Base-by-base conservation (phyloP, 352 stramenopile species). In the Phytophthora boehmeriae region DNA sequence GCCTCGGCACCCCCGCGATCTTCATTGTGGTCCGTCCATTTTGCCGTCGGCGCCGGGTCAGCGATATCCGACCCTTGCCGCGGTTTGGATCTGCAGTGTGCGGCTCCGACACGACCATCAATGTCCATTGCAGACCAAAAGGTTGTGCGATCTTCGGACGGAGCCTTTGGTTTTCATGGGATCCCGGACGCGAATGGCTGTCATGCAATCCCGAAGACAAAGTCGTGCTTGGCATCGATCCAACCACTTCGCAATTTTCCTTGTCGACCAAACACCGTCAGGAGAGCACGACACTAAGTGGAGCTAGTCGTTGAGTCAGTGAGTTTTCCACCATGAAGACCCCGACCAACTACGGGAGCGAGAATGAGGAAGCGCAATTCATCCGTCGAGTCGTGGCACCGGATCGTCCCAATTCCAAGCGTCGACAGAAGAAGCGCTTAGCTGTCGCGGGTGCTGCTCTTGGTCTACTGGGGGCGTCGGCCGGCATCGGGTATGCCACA, bases 331-430 rank as follows among this genome's bases (percentile, higher is more conserved):
- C 45, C 34, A 87, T 89, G 76, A 87, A 89, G 71, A 71, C 66
- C 54, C 69, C 76, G 14, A 75, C 54, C 20, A 60, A 65, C 47
- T 89, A 89, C 66, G 76, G 76, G 34, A 84, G 67, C 30, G 68
- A 84, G 39, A 88, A 86, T 61, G 78, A 88, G 59, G 75, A 88
- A 25, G 76, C 65, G 30, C 68, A 55, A 48, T 88, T 88, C 68
- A 82, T 86, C 58, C 73, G 75, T 19, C 78, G 78, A 43, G 75
- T 86, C 43, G 75, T 66, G 4, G 63, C 71, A 28, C 78, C 78
- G 3, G 73, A 88, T 38, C 75, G 67, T 3, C 60, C 63, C 11
- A 67, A 71, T 53, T 32, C 55, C 0, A 75, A 64, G 20, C 76
- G 68, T 28, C 71, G 73, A 27, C 59, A 82, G 16, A 83, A 80